Percentiles rank a stretch among this genome's conserved stretches.
phyloP scores from a whole-genome alignment of 768 basidiomycete species.

The Rhizopogon vinicolor region DNA sequence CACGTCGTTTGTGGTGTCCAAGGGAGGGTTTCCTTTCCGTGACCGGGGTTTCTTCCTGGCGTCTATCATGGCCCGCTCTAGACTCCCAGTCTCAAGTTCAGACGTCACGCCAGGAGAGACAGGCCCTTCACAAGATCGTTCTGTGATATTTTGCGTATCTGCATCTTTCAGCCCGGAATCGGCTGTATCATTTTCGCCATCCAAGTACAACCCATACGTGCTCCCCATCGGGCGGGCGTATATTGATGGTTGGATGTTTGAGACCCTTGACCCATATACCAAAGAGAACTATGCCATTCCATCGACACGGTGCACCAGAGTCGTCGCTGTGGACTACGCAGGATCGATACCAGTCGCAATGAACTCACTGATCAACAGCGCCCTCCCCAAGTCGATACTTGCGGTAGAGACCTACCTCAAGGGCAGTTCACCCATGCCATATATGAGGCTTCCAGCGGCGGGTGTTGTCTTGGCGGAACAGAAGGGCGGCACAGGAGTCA shows the following conservation, averaged over 20 bases:
- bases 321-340: constrained; percentile 82
- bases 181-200: constrained; percentile 44
- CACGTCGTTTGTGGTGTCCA: constrained; percentile 68
- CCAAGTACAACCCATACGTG: constrained; percentile 71
- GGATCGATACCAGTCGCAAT: constrained; percentile 82
- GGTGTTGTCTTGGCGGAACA: constrained; percentile 56
- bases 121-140: constrained; percentile 37
- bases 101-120: constrained; percentile 38
- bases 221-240: constrained; percentile 79
- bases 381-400: constrained; percentile 67
- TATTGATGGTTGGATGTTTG: constrained; percentile 92
- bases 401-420: constrained; percentile 74
- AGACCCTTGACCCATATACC: constrained; percentile 94
- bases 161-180: constrained; percentile 77
- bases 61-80: constrained; percentile 63
- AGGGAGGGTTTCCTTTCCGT: constrained; percentile 85
- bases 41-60: constrained; percentile 85
- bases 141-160: constrained; percentile 78
- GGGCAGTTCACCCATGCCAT: constrained; percentile 56
- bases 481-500: constrained; percentile 19
- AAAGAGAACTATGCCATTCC: constrained; percentile 93
- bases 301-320: constrained; percentile 81
- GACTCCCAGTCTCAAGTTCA: constrained; percentile 31
- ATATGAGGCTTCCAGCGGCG: constrained; percentile 63
- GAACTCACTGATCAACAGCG: constrained; percentile 80